Base-by-base conservation (phyloP, 2,329 filamentous ascomycete species). In the Exserohilum rostratum region DNA sequence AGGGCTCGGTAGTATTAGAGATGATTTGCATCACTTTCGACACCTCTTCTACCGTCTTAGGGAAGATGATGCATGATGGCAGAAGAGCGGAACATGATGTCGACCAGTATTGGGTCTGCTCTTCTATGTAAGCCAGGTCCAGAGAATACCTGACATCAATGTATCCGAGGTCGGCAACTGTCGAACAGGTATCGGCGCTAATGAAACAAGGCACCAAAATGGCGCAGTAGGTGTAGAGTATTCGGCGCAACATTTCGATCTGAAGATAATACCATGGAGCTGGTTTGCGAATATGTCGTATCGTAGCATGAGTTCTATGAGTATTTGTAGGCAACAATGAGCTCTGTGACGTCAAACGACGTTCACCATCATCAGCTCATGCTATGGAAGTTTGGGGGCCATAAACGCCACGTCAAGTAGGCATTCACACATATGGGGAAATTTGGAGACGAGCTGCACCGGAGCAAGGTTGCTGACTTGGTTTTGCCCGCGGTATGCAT, bases 21-120 rank as follows among this genome's bases (percentile, higher is more conserved):
- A 87, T 76, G 27, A 81, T 74, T 22, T 76, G 77, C 42, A 87
- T 76, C n/a, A 84, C 77, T 9, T 77, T 75, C 0, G 82, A 77
- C 33, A 87, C 82, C 62, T 87, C 82, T 13, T 78, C 70, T 0
- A 78, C 74, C 30, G 76, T 82, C 17, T 62, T 68, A 2, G 69
- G 68, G 27, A 69, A 68, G 53, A 72, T 62, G 44, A 73, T 72
- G 44, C 71, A 73, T 2, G 64, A 66, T 0, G 70, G 68, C 12
- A 64, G 50, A n/a, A 72, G 62, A 20, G 68, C 68, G 17, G 61
- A 62, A 55, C 69, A 72, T 13, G 68, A 69, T 1, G 66, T 69
- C 1, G 65, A 70, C 70, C 70, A 71, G 46, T 72, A 72, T 51
- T 71, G 58, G 3, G 62, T 65, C 49, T 71, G 67, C 39, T 71